Base-by-base conservation (phyloP, 139 green algal genomes). In the Gonium pectorale region DNA sequence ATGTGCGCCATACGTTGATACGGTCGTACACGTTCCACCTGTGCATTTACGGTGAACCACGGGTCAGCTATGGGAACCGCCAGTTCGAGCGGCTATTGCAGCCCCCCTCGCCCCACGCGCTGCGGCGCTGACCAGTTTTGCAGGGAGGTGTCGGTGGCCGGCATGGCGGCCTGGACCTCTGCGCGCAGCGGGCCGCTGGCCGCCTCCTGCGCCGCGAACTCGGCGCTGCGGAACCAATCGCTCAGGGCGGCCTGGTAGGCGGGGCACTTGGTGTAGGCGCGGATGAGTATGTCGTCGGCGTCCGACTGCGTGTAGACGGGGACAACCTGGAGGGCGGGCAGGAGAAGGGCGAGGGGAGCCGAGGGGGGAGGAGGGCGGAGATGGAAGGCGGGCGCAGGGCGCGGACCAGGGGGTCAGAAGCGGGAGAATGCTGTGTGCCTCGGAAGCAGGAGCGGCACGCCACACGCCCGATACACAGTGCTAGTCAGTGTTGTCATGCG, bases 1-100 rank as follows among this genome's bases (percentile, higher is more conserved):
- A 93, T 1, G 77, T 89, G 35, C 67, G 83, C 67, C 81, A 93
- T 38, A 92, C 88, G 41, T 91, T 91, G 80, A 90, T 89, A 4
- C 60, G 46, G 68, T 91, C 88, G 66, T 91, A 91, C 79, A 90
- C 79, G 19, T 83, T 79, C 72, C 85, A 86, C 74, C 56, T 68
- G 31, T 5, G n/a, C n/a, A n/a, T n/a, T n/a, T n/a, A n/a, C n/a
- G n/a, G n/a, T n/a, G n/a, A n/a, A n/a, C n/a, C n/a, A n/a, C n/a
- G n/a, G n/a, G n/a, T n/a, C n/a, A n/a, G n/a, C n/a, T n/a, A n/a
- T n/a, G n/a, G n/a, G n/a, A n/a, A n/a, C n/a, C n/a, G n/a, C n/a
- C n/a, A n/a, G n/a, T n/a, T n/a, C n/a, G n/a, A n/a, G n/a, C n/a
- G n/a, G n/a, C n/a, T n/a, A n/a, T n/a, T n/a, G n/a, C n/a, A n/a